Conservation (phyloP, 257 asterid species). For the Avicennia marina region DNA sequence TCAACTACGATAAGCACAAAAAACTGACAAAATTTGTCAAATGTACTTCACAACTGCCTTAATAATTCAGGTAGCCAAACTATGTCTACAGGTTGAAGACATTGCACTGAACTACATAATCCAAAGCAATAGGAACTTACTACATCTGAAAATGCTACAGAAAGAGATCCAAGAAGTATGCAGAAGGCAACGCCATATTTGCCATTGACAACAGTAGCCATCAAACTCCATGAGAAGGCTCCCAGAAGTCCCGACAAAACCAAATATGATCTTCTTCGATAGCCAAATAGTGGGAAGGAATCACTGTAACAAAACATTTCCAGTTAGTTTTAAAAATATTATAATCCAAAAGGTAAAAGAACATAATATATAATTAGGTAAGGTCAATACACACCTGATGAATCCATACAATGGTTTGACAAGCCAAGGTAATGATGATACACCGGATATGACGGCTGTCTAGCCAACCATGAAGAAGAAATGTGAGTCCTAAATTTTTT, state of each 20-base stretch:
- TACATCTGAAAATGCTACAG: conserved; percentile 96
- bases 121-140: conserved; percentile 47
- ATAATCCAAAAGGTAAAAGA: not conserved
- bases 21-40: not conserved
- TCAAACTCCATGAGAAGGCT: conserved; percentile 90
- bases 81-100: not conserved
- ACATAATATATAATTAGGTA: conserved; percentile 1
- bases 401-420: conserved; percentile 94
- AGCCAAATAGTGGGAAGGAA: conserved; percentile 92
- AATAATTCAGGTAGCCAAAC: not conserved
- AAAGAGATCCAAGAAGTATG: conserved; percentile 91
- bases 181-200: conserved; percentile 90
- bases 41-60: not conserved
- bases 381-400: conserved; percentile 60
- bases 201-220: conserved; percentile 86
- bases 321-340: conserved; percentile 3
- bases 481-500: conserved; percentile 34
- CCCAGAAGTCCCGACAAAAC: conserved; percentile 96
- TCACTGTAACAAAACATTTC: conserved; percentile 44
- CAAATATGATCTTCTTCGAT: conserved; percentile 93
- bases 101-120: not conserved
- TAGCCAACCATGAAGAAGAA: conserved; percentile 47
- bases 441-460: conserved; percentile 95
- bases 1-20: not conserved
- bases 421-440: conserved; percentile 92